These are phyloP conservation scores for Gryganskiella cystojenkinii DNA, from an alignment of 192 early-diverging fungal genomes.

Conservation along the genomic window DNA sequence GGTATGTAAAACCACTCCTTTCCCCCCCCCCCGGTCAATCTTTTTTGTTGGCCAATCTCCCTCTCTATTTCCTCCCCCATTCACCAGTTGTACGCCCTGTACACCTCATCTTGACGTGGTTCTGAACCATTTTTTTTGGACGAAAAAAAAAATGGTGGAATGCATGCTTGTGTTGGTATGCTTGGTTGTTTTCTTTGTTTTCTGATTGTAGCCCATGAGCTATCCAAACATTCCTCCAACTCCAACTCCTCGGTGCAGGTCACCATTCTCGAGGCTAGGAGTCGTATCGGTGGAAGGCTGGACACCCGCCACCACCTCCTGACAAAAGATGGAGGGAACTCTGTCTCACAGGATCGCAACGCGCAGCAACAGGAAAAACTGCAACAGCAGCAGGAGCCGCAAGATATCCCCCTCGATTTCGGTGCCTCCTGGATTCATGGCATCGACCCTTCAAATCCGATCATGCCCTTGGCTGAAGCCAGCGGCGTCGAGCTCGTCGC, in stretches of 20 bases:
- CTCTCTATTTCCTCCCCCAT: too few species aligned
- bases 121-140: too few species aligned
- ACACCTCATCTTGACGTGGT: too few species aligned
- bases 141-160: too few species aligned
- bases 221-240: conserved; percentile 50
- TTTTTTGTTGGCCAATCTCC: too few species aligned
- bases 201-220: conserved; percentile 38
- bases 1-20: too few species aligned
- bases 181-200: neutral
- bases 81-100: too few species aligned
- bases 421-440: conserved; percentile 58
- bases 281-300: conserved; percentile 45
- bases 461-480: conserved; percentile 32
- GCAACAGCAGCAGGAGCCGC: conserved; percentile 11
- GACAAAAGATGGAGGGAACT: neutral
- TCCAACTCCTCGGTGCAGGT: conserved; percentile 52
- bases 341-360: neutral
- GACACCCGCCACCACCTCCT: conserved; percentile 43
- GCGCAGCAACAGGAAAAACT: neutral
- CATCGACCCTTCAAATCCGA: conserved; percentile 43
- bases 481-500: conserved; percentile 30
- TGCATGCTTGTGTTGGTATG: too few species aligned
- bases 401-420: conserved; percentile 48
- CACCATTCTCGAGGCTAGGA: conserved; percentile 45
- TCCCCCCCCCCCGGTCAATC: too few species aligned